Base-by-base conservation (phyloP, 2,329 filamentous ascomycete species). In the Endoconidiophora laricicola region DNA sequence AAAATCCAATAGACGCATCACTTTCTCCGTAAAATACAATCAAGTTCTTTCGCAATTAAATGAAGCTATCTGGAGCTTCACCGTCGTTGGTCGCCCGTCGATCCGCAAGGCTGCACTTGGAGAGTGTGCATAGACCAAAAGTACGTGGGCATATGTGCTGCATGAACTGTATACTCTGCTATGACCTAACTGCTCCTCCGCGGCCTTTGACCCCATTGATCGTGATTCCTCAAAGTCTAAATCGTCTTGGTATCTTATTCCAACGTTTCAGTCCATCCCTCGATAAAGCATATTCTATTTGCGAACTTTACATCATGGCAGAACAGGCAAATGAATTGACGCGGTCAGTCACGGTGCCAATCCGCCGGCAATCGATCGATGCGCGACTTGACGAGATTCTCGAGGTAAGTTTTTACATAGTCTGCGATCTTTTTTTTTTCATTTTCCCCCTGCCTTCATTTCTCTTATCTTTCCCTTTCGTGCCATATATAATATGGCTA, bases 371-470 rank as follows among this genome's bases (percentile, higher is more conserved):
- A 44, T 43, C 47, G 3, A 45, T 44, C 16, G 18, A 29, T n/a
- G 51, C 49, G 44, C 46, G 51, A 18, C 45, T 53, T 10, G 47
- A 50, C 33, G 43, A 49, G 29, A 53, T 53, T 26, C 37, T 53
- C 4, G 51, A 53, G 41, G 50, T 52, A 33, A 33, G 29, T 33
- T 12, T 33, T 9, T 33, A 33, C 16, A 18, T 18, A 18, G 16
- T 18, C 16, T 33, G 29, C 29, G 29, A 12, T 33, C 24, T 5
- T 29, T 29, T 29, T 6, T 14, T 4, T 12, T 39, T 38, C 33
- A 46, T 18, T 20, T 37, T 12, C 5, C 10, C 20, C 23, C 18
- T 22, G 23, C 20, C 16, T 12, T 18, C 16, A 18, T 18, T 2
- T 18, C 16, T 18, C n/a, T n/a, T n/a, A n/a, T n/a, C n/a, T n/a